Percentiles rank a stretch among this genome's conserved stretches.
These are phyloP conservation scores for Decorospora gaudefroyi DNA, from an alignment of 2,329 filamentous ascomycete genomes.

Conservation along the genomic window DNA sequence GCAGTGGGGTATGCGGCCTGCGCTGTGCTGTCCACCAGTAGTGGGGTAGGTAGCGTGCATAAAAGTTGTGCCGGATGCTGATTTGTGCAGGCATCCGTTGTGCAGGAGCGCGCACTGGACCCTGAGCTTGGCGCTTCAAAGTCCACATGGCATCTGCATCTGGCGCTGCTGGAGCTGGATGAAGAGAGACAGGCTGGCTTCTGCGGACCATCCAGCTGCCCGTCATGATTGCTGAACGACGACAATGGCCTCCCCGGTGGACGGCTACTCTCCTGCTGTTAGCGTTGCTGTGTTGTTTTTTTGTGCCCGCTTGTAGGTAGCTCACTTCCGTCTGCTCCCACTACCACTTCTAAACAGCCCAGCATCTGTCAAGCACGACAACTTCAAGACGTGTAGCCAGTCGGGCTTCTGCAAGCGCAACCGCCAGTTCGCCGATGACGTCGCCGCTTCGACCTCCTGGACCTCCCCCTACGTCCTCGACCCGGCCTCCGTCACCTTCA, in stretches of 20 bases:
- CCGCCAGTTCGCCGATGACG: conserved; percentile 82
- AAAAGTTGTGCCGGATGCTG: conserved; percentile 10
- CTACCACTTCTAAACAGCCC: too few species aligned
- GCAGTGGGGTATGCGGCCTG: conserved; percentile 32
- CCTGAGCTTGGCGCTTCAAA: conserved; percentile 18
- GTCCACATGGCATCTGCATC: conserved; percentile 24
- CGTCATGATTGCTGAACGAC: conserved; percentile 33
- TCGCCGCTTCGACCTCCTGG: conserved; percentile 69
- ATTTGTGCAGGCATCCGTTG: conserved; percentile 8
- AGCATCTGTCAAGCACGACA: conserved; percentile 91
- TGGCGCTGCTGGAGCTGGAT: too few species aligned
- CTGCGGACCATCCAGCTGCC: conserved; percentile 26
- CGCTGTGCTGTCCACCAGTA: conserved; percentile 7
- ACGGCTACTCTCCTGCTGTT: conserved; percentile 54
- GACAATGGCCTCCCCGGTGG: conserved; percentile 61
- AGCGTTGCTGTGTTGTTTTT: conserved; percentile 40
- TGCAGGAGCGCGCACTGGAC: conserved; percentile 8
- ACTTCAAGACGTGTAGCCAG: conserved; percentile 96
- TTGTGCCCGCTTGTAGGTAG: conserved; percentile 46
- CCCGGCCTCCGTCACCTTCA: conserved; percentile 72
- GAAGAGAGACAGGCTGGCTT: conserved; percentile 30
- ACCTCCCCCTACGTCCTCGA: conserved; percentile 78
- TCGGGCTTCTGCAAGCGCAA: conserved; percentile 98
- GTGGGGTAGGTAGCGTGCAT: conserved; percentile 15
- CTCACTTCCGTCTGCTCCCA: conserved; percentile 1